Evolutionary conservation across 1,284 basidiomycete species (phyloP).

Genomic region (Trichosporon sp.): DNA sequence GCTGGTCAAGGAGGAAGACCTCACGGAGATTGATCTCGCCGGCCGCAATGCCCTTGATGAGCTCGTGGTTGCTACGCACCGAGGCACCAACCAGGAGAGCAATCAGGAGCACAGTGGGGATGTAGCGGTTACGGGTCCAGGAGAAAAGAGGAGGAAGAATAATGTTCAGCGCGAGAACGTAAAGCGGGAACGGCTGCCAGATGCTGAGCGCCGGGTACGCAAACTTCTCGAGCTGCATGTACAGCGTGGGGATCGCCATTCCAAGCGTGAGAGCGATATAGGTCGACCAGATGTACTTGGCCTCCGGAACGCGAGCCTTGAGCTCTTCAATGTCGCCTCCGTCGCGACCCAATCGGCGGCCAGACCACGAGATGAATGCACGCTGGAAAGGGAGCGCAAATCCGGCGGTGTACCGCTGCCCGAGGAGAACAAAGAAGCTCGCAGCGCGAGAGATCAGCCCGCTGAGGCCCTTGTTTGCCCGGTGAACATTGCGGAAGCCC

Average conservation of each 20-base stretch:
- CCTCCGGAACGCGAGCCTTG: slow-evolving; percentile 19
- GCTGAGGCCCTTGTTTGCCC: slow-evolving; percentile 6
- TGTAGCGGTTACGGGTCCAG: neutral
- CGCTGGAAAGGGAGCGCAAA: slow-evolving; percentile 24
- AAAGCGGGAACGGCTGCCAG: slow-evolving; percentile 33
- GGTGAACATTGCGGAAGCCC: slow-evolving; percentile 21
- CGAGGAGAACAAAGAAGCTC: slow-evolving; percentile 22
- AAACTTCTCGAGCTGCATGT: neutral
- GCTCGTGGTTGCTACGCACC: slow-evolving; percentile 19
- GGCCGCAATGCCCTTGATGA: slow-evolving; percentile 11
- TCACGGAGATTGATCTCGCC: slow-evolving; percentile 13
- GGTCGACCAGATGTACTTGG: slow-evolving; percentile 24
- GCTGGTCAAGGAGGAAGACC: slow-evolving; percentile 22
- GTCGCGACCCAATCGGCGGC: neutral
- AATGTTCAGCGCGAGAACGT: slow-evolving; percentile 24
- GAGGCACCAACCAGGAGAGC: slow-evolving; percentile 14
- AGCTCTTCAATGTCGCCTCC: slow-evolving; percentile 16
- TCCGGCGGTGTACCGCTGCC: slow-evolving; percentile 27
- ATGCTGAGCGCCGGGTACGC: slow-evolving; percentile 22
- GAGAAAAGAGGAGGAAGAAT: slow-evolving; percentile 24
- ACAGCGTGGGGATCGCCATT: slow-evolving; percentile 18
- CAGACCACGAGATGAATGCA: slow-evolving; percentile 19
- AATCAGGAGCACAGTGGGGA: slow-evolving; percentile 21
- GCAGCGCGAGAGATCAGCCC: slow-evolving; percentile 21
- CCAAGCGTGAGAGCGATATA: slow-evolving; percentile 19